Conservation (phyloP, 2,329 filamentous ascomycete species). For the Xylaria sp. region DNA sequence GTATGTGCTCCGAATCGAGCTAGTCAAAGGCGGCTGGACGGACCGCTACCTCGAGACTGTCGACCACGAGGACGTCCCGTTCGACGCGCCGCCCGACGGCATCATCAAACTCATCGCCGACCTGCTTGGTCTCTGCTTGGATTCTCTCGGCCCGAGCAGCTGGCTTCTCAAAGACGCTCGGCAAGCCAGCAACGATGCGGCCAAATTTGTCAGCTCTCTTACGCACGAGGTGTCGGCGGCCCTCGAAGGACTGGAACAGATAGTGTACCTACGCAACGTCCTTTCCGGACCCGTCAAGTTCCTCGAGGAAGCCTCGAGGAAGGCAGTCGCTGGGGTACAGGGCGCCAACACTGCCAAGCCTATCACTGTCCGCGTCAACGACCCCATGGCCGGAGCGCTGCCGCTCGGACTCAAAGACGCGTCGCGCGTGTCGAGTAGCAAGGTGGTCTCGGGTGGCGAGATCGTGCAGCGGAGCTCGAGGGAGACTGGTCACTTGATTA, state of each 20-base stretch:
- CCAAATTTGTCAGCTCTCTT: slow-evolving; percentile 72
- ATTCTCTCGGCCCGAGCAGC: slow-evolving; percentile 77
- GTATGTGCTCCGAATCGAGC: slow-evolving; percentile 76
- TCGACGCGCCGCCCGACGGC: slow-evolving; percentile 68
- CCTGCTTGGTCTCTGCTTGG: slow-evolving; percentile 76
- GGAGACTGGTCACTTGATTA: slow-evolving; percentile 80
- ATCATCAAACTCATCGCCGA: slow-evolving; percentile 77
- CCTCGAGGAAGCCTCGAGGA: slow-evolving; percentile 54
- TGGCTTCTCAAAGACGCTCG: slow-evolving; percentile 74
- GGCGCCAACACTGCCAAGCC: slow-evolving; percentile 54
- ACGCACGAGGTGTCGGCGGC: slow-evolving; percentile 76
- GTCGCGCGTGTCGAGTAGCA: slow-evolving; percentile 59
- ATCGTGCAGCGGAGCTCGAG: slow-evolving; percentile 73
- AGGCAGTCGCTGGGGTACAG: slow-evolving; percentile 21
- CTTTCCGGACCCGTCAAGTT: slow-evolving; percentile 74
- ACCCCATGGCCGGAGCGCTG: slow-evolving; percentile 61
- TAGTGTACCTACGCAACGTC: slow-evolving; percentile 70
- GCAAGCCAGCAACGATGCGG: slow-evolving; percentile 63
- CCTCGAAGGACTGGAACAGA: slow-evolving; percentile 77
- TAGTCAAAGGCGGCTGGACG: slow-evolving; percentile 80
- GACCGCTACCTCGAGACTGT: slow-evolving; percentile 73
- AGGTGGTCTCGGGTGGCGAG: slow-evolving; percentile 76
- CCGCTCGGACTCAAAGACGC: slow-evolving; percentile 78
- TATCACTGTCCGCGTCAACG: slow-evolving; percentile 57
- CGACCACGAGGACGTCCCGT: slow-evolving; percentile 56